Base-by-base conservation (phyloP, 805 yeast species). In the Sugiyamaella marilandica region DNA sequence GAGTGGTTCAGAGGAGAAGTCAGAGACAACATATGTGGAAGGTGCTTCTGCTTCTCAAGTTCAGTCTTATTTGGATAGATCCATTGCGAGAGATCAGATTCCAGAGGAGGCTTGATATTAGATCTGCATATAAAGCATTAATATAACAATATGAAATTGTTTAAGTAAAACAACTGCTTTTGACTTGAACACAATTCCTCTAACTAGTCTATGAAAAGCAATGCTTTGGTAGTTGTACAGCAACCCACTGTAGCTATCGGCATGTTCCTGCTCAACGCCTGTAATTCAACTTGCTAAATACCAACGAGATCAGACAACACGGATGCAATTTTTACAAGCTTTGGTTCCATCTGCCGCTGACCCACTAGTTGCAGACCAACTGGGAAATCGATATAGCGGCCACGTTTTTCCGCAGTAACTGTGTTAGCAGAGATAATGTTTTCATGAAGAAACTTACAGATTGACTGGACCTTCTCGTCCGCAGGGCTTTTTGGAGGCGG, bases 311-410 rank as follows among this genome's bases (percentile, higher is more conserved):
- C 29, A 7, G 29, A 24, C 9, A 34, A 5, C 3, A 34, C 9
- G 5, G 37, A 34, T 34, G 43, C 43, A 39, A 39, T 39, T 16
- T 14, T 19, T 16, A 39, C 13, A 8, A 39, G 43, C 19, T 39
- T 39, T 16, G 43, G 43, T 10, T 39, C 43, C 43, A 39, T 39
- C 19, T 39, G 43, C 19, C 43, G 5, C 24, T 39, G 43, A 13
- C 43, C 43, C 19, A 39, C 43, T 21, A 39, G 21, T 21, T 39
- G 43, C 21, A 39, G 43, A 11, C 43, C 43, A 39, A 39, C 24
- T 11, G 43, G 43, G 9, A n/a, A 39, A 16, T 39, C 24, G 9
- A 24, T 24, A 19, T 39, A 39, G 24, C 43, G 43, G 24, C 9
- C 24, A 5, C 43, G 43, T 9, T 39, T 39, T 16, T 39, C 43